phyloP scores from a whole-genome alignment of 768 basidiomycete species.

The Tephrocybe sp. region DNA sequence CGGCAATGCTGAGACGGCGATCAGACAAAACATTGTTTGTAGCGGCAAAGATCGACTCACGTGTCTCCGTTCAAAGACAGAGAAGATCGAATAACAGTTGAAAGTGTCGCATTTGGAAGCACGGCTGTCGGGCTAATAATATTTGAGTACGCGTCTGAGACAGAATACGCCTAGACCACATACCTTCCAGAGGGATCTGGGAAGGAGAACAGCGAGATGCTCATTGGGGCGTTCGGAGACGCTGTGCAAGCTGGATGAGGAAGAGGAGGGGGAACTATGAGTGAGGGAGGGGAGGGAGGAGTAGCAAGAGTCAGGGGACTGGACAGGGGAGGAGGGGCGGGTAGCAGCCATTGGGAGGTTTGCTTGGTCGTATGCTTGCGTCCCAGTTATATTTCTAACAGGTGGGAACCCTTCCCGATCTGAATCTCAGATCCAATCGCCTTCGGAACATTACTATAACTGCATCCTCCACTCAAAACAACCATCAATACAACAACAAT shows the following conservation, averaged over 20 bases:
- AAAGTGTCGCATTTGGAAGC: constrained; percentile 72
- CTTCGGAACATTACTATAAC: no score
- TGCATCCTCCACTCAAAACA: no score
- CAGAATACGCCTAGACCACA: constrained; percentile 12
- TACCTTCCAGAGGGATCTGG: constrained; percentile 74
- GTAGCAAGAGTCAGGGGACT: constrained; percentile 21
- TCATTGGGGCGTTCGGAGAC: constrained; percentile 48
- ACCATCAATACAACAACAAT: background rate
- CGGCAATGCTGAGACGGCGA: constrained; percentile 61
- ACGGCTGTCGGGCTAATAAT: constrained; percentile 53
- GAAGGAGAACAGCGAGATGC: constrained; percentile 75
- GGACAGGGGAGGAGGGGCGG: constrained; percentile 3
- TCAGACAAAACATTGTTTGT: constrained; percentile 17
- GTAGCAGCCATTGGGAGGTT: constrained; percentile 2
- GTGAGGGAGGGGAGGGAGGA: constrained; percentile 23
- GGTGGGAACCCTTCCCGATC: background rate
- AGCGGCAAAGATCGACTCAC: constrained; percentile 37
- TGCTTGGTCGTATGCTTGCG: constrained; percentile 24
- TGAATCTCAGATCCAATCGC: constrained; percentile 1
- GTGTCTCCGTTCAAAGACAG: constrained; percentile 72
- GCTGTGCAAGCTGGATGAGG: constrained; percentile 27
- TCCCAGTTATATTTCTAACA: constrained; percentile 8
- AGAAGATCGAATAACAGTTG: constrained; percentile 62
- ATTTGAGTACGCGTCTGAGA: constrained; percentile 16
- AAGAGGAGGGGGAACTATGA: constrained; percentile 32